These are phyloP conservation scores for Trichophyton benhamiae DNA, from an alignment of 2,329 filamentous ascomycete genomes.

Conservation along the genomic window DNA sequence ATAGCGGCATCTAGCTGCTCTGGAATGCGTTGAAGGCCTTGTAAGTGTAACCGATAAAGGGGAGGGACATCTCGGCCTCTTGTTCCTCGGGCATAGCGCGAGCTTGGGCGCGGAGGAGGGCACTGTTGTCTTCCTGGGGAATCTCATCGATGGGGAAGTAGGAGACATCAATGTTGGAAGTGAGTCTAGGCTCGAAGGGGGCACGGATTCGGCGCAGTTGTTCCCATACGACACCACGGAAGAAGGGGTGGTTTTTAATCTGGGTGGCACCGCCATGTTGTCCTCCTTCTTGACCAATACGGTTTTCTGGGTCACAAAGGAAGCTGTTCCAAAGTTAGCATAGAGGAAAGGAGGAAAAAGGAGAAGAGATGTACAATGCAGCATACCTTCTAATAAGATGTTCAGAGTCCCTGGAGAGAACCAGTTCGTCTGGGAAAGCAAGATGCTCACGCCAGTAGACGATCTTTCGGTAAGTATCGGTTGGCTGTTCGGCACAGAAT, in stretches of 20 bases:
- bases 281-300: constrained; percentile 58
- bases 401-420: constrained; percentile 76
- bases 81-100: constrained; percentile 62
- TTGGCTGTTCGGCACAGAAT: constrained; percentile 94
- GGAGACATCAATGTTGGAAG: constrained; percentile 87
- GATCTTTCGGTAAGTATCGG: constrained; percentile 98
- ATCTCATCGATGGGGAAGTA: constrained; percentile 99
- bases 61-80: constrained; percentile 86
- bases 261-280: constrained; percentile 63
- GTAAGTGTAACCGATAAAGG: constrained; percentile 94
- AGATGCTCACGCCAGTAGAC: constrained; percentile 94
- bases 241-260: constrained; percentile 90
- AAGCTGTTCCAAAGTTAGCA: constrained; percentile 44
- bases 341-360: background rate
- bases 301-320: constrained; percentile 86
- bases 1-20: constrained; percentile 20
- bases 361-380: background rate
- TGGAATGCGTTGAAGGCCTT: constrained; percentile 77
- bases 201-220: constrained; percentile 83
- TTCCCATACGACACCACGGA: constrained; percentile 92
- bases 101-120: constrained; percentile 71
- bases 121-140: constrained; percentile 87
- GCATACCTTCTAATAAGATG: constrained; percentile 78
- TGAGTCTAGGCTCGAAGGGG: constrained; percentile 87
- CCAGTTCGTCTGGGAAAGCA: constrained; percentile 93